Conservation (phyloP, 208 protist species). For the Crithidia expoeki region DNA sequence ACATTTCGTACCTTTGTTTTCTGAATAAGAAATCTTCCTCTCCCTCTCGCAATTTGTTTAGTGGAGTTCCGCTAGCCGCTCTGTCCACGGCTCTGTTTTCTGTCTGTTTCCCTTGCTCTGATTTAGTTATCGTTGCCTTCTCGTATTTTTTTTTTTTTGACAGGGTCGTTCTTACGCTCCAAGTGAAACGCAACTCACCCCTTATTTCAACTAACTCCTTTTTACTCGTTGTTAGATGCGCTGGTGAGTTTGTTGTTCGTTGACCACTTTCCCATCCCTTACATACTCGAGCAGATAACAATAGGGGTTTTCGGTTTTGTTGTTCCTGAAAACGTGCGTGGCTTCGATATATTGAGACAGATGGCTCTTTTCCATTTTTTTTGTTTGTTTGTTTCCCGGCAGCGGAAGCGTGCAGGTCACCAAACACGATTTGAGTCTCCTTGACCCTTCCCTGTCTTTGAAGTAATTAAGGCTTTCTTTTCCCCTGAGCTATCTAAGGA, state of each 20-base stretch:
- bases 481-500: too few relatives aligned
- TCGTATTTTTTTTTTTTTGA: background rate
- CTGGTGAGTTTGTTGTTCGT: too few relatives aligned
- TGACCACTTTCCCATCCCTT: too few relatives aligned
- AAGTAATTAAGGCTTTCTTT: too few relatives aligned
- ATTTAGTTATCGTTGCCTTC: background rate
- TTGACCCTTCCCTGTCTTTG: background rate
- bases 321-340: background rate
- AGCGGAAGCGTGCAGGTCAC: background rate
- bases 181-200: too few relatives aligned
- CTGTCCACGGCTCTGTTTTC: background rate
- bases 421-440: constrained; percentile 6
- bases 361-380: background rate
- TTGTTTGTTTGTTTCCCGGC: background rate
- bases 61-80: too few relatives aligned
- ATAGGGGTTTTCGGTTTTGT: background rate
- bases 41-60: background rate
- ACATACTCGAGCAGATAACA: too few relatives aligned
- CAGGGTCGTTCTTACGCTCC: too few relatives aligned
- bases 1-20: too few relatives aligned
- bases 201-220: too few relatives aligned
- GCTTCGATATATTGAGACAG: background rate
- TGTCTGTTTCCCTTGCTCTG: background rate
- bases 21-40: too few relatives aligned
- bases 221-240: too few relatives aligned